Evolutionary conservation across 108 stramenopile genomes (phyloP), one percentile per base, ranked within the genome.

Genomic region (Asterionellopsis glacialis): DNA sequence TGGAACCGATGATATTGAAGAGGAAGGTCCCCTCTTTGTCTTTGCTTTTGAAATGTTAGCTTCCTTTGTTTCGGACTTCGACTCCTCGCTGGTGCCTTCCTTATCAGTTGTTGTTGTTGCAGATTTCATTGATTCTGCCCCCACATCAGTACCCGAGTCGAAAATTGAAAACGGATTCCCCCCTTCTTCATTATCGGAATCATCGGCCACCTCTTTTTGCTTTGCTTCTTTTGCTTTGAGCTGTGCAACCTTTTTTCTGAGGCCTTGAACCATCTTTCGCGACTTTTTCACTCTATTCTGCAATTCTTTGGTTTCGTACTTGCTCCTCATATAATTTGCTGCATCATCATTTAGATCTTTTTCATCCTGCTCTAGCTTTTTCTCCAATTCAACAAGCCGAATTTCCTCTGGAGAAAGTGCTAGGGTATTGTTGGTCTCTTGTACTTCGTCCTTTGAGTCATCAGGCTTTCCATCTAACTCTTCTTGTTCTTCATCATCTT

Each of bases 321-420:
- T 85, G 42, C 77, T 82, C 24, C 82, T 48, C 84, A 89, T 87
- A 52, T 89, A 93, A 63, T 80, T 82, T 49, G 80, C 73, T 0
- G 85, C 85, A 51, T 89, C 87, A 54, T 87, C 77, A 45, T 67
- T 67, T 0, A 87, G 33, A 45, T 84, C 79, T 0, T 62, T 65
- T 53, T 78, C 78, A n/a, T 77, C 33, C 39, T 65, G 70, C 26
- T 68, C 44, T 2, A 85, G 60, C 51, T 83, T 23, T 14, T 49
- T 28, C 51, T 79, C 66, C 44, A 56, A n/a, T 47, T 51, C 51
- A 44, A 11, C 0, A 45, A 57, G 15, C 40, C n/a, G 56, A 14
- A 57, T 13, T 27, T 43, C 52, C 9, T 39, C 23, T 25, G 59
- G 25, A 45, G 51, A 18, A 49, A 45, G 56, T 14, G 7, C 19